A percentile compares a stretch with the other conserved stretches of the same genome.
phyloP scores from a whole-genome alignment of 2,329 filamentous ascomycete species.

The Botrytis squamosa region DNA sequence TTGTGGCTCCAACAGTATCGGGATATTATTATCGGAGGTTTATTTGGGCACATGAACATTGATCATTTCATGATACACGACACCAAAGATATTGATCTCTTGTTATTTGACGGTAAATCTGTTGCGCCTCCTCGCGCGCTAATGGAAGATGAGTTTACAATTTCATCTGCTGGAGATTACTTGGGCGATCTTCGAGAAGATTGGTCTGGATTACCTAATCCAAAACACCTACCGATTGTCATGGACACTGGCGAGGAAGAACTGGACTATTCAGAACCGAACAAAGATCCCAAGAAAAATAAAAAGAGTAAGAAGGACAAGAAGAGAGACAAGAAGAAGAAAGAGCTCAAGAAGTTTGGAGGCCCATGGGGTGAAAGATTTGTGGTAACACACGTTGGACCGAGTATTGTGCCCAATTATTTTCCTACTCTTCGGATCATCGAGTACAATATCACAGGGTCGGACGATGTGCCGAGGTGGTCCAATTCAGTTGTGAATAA shows the following conservation, averaged over 20 bases:
- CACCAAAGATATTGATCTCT: conserved; percentile 69
- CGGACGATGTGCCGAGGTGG: conserved; percentile 33
- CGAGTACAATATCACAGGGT: conserved; percentile 79
- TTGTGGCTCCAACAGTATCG: conserved; percentile 88
- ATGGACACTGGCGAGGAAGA: not conserved
- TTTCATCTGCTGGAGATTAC: conserved; percentile 73
- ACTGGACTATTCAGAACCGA: not conserved
- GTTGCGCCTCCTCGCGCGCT: conserved; percentile 38
- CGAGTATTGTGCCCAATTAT: conserved; percentile 90
- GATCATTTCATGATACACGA: conserved; percentile 96
- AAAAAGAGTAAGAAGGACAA: conserved; percentile 55
- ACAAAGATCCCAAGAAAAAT: conserved; percentile 41
- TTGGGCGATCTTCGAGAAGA: conserved; percentile 70
- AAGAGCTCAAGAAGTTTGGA: conserved; percentile 66
- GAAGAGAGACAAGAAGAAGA: conserved; percentile 47
- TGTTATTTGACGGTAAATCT: conserved; percentile 41
- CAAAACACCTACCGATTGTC: conserved; percentile 3
- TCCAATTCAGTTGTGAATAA: conserved; percentile 22
- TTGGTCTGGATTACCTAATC: conserved; percentile 74
- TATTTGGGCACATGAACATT: conserved; percentile 98
- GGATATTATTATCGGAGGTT: conserved; percentile 75
- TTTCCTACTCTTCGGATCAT: conserved; percentile 87
- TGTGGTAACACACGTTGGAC: conserved; percentile 74
- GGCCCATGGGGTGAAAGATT: conserved; percentile 84
- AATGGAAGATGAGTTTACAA: conserved; percentile 56